phyloP scores from a whole-genome alignment of 106 monocot genomes.

The Vanilla planifolia region DNA sequence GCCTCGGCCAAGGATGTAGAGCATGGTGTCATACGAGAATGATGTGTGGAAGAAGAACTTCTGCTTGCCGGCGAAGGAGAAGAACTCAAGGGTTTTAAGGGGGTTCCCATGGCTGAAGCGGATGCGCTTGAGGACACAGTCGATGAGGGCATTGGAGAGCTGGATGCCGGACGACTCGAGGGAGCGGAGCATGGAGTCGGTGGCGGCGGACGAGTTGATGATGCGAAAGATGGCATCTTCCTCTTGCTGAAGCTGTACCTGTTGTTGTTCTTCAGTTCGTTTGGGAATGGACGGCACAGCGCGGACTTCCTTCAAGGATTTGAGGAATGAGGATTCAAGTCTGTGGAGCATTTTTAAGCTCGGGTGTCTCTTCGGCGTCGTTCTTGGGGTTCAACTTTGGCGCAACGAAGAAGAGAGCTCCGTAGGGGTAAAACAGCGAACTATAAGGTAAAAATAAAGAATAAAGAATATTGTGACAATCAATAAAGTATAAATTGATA shows the following conservation, averaged over 20 bases:
- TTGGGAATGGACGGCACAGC: neutral
- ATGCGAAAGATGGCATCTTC: slow-evolving; percentile 36
- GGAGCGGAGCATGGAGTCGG: slow-evolving; percentile 26
- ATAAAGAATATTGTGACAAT: too few relatives aligned
- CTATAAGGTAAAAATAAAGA: too few relatives aligned
- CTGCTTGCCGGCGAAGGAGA: slow-evolving; percentile 23
- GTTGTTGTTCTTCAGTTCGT: neutral
- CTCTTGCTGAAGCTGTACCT: neutral
- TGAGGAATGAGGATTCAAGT: neutral
- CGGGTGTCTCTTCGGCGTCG: too few relatives aligned
- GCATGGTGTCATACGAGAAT: slow-evolving; percentile 66
- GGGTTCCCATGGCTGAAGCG: slow-evolving; percentile 75
- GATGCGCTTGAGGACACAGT: slow-evolving; percentile 44
- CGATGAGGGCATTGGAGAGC: slow-evolving; percentile 54
- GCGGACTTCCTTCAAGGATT: neutral
- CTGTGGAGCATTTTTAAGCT: slow-evolving; percentile 13
- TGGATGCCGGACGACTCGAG: slow-evolving; percentile 30
- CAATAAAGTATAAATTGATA: too few relatives aligned
- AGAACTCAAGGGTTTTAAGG: slow-evolving; percentile 45
- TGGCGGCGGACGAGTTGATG: slow-evolving; percentile 47
- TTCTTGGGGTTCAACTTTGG: too few relatives aligned
- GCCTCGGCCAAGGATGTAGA: slow-evolving; percentile 68
- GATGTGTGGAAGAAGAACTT: slow-evolving; percentile 40
- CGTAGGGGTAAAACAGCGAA: too few relatives aligned
- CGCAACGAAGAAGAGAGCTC: too few relatives aligned